These are phyloP conservation scores for Diplotaxis tenuifolia DNA, from an alignment of 345 rosid species.

Conservation along the genomic window DNA sequence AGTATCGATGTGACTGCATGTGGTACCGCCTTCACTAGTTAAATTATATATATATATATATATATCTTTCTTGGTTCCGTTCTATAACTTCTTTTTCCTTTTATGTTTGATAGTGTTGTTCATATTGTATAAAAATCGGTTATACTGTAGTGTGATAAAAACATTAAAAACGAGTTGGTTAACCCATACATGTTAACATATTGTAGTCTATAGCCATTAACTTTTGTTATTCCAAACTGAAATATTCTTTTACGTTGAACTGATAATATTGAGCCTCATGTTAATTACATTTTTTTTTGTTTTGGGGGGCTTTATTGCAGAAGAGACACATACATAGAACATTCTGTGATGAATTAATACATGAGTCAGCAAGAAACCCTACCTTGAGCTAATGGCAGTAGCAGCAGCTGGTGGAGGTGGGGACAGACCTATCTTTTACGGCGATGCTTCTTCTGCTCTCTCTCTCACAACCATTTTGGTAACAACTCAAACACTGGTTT, in stretches of 20 bases:
- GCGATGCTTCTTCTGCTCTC: conserved; percentile 32
- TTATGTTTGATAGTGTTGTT: neutral
- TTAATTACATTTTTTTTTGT: neutral
- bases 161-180: neutral
- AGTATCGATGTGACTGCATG: too few relatives aligned
- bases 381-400: conserved; percentile 40
- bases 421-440: conserved; percentile 46
- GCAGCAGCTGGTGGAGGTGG: conserved; percentile 3
- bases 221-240: neutral
- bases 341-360: conserved; percentile 74
- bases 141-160: neutral
- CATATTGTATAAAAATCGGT: neutral
- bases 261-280: neutral
- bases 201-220: neutral
- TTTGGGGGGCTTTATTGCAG: conserved; percentile 34
- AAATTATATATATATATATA: too few relatives aligned
- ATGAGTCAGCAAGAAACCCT: conserved; percentile 65
- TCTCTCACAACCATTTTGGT: conserved; percentile 30
- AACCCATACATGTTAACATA: neutral
- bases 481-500: conserved; percentile 13
- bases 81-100: too few relatives aligned
- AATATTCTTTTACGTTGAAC: neutral
- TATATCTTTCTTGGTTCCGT: conserved; percentile 36
- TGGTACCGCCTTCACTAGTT: conserved; percentile 65
- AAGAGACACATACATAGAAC: conserved; percentile 79